A percentile compares a stretch with the other conserved stretches of the same genome.
These are phyloP conservation scores for Moelleriella libera DNA, from an alignment of 2,329 filamentous ascomycete genomes.

Conservation along the genomic window DNA sequence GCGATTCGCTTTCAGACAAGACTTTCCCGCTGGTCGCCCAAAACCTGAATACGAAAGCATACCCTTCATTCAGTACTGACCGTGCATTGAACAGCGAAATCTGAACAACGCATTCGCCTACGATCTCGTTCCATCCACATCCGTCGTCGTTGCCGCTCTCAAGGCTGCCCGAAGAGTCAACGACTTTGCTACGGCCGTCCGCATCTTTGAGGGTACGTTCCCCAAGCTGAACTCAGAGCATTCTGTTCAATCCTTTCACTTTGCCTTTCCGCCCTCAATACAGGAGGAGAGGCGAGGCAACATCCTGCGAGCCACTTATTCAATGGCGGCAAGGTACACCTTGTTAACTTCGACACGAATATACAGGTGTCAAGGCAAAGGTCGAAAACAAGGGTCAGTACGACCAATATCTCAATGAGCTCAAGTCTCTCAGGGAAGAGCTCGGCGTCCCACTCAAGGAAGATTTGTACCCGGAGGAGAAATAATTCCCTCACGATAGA, in stretches of 20 bases:
- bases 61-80: conserved; percentile 3
- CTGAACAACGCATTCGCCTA: conserved; percentile 99
- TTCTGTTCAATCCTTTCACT: not conserved
- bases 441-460: conserved; percentile 86
- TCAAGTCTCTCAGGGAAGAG: conserved; percentile 86
- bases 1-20: conserved; percentile 11
- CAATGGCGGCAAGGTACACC: too few relatives aligned
- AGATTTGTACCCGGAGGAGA: conserved; percentile 66
- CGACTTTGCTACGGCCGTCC: conserved; percentile 95
- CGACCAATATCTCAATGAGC: conserved; percentile 87
- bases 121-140: conserved; percentile 92
- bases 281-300: too few relatives aligned
- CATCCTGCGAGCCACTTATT: too few relatives aligned
- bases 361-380: conserved; percentile 88
- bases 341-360: too few relatives aligned
- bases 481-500: conserved; percentile 15
- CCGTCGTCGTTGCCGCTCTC: conserved; percentile 81
- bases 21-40: not conserved
- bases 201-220: conserved; percentile 90
- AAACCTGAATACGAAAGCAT: not conserved
- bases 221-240: not conserved
- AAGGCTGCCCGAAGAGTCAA: conserved; percentile 92
- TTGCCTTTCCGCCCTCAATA: not conserved
- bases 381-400: conserved; percentile 98
- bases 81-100: conserved; percentile 47